phyloP scores from a whole-genome alignment of 257 asterid genomes.

The Lycium ferocissimum region DNA sequence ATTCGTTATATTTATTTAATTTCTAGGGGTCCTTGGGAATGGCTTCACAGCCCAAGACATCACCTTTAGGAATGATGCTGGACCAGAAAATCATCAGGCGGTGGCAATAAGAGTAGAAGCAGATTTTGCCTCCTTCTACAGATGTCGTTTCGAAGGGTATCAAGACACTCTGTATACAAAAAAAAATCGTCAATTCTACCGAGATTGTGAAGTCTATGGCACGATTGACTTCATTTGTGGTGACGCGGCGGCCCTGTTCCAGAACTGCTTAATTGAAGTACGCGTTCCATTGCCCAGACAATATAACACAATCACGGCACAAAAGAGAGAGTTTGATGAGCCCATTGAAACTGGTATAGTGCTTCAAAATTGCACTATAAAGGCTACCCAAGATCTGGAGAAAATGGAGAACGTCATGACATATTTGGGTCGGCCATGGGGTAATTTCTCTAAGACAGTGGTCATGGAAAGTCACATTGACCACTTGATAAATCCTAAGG shows the following conservation, averaged over 20 bases:
- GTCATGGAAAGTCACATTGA: constrained; percentile 1
- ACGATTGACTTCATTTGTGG: constrained; percentile 27
- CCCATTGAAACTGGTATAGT: constrained; percentile 25
- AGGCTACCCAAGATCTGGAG: neutral
- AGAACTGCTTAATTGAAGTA: neutral
- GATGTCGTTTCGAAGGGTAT: constrained; percentile 32
- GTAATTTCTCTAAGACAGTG: neutral
- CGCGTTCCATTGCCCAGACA: neutral
- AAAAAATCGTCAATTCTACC: neutral
- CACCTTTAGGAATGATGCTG: constrained; percentile 35
- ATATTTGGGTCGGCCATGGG: constrained; percentile 39
- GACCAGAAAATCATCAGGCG: neutral
- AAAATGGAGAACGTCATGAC: neutral
- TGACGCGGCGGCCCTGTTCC: neutral
- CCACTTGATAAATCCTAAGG: neutral
- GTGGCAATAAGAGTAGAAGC: constrained; percentile 19
- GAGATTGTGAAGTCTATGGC: constrained; percentile 33
- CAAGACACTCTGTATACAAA: constrained; percentile 31
- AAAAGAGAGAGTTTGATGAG: neutral
- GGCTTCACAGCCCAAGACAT: constrained; percentile 23
- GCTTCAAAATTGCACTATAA: constrained; percentile 19
- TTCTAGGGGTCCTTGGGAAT: neutral
- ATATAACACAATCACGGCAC: constrained; percentile 21
- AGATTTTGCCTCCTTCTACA: neutral
- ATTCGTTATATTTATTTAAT: neutral